Evolutionary conservation across 2,329 filamentous ascomycete genomes (phyloP).

Genomic region (Claviceps sp.): DNA sequence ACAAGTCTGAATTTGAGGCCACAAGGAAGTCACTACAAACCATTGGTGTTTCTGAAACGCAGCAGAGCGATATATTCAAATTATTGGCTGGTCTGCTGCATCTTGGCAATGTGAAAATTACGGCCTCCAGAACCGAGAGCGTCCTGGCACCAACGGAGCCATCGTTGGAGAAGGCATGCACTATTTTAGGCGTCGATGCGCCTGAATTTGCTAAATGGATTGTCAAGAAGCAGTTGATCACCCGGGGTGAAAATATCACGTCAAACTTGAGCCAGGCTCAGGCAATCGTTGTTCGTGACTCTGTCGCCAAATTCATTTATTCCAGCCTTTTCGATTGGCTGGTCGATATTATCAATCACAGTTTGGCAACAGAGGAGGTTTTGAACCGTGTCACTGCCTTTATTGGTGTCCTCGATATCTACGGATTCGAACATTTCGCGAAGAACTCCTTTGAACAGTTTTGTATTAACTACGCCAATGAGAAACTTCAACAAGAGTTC

Average conservation of each 20-base stretch:
- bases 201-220: constrained; percentile 92
- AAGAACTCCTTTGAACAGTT: constrained; percentile 99
- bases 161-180: constrained; percentile 66
- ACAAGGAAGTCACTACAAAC: constrained; percentile 77
- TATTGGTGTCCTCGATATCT: constrained; percentile 98
- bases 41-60: constrained; percentile 64
- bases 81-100: constrained; percentile 84
- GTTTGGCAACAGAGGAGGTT: constrained; percentile 80
- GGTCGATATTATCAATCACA: constrained; percentile 89
- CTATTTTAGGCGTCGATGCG: constrained; percentile 76
- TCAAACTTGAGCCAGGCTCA: constrained; percentile 91
- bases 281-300: constrained; percentile 87
- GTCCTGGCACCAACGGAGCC: constrained; percentile 70
- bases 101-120: constrained; percentile 93
- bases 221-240: constrained; percentile 96
- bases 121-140: constrained; percentile 77
- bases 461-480: constrained; percentile 99
- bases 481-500: constrained; percentile 98
- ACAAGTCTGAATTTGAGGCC: constrained; percentile 84
- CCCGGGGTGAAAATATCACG: constrained; percentile 91
- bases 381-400: constrained; percentile 73
- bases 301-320: constrained; percentile 97
- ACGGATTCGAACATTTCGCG: constrained; percentile 97
- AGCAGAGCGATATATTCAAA: constrained; percentile 79
- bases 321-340: constrained; percentile 98